Evolutionary conservation across 2,329 filamentous ascomycete genomes (phyloP), one percentile per base, ranked within the genome.

Genomic region (Fusarium palustre): DNA sequence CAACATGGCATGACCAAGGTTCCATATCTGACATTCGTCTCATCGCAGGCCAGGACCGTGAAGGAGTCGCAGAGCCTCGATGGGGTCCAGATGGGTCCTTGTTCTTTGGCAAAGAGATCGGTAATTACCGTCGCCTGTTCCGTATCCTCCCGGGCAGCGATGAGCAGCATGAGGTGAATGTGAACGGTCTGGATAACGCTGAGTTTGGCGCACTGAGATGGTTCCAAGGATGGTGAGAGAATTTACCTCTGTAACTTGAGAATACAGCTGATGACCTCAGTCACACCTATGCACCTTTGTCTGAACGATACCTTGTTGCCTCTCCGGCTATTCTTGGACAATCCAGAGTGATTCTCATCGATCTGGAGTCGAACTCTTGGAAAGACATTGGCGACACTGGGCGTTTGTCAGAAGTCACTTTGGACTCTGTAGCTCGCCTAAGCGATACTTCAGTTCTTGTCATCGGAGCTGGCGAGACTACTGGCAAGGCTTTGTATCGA

Each of bases 61-160:
- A 85, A 53, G 83, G 83, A 36, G 79, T 84, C 22, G 80, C 79
- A 15, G 84, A 87, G 68, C 84, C 85, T 8, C 80, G 81, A 68
- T 88, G 86, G 86, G 80, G 80, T 4, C 74, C 78, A 0, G 83
- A 87, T 71, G 84, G 82, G 2, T 77, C 76, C 12, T 70, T 87
- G 4, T 85, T 83, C 64, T 87, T 83, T 66, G 78, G 78, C 4
- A 82, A 82, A 50, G 85, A 87, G 72, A 73, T 71, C 2, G 79
- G 75, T 3, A 81, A 81, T 2, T 86, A 81, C 61, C 83, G 83
- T 59, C 83, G 85, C 59, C 74, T 87, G 10, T 85, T 83, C 63
- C 77, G 77, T 2, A 73, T 80, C n/a, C 60, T 64, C 5, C 74
- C 78, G 1, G 75, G 73, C 2, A 63, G 71, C 8, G 58, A 75